These are phyloP conservation scores for Aurantiochytrium sp. DNA, from an alignment of 108 stramenopile genomes.

Conservation along the genomic window DNA sequence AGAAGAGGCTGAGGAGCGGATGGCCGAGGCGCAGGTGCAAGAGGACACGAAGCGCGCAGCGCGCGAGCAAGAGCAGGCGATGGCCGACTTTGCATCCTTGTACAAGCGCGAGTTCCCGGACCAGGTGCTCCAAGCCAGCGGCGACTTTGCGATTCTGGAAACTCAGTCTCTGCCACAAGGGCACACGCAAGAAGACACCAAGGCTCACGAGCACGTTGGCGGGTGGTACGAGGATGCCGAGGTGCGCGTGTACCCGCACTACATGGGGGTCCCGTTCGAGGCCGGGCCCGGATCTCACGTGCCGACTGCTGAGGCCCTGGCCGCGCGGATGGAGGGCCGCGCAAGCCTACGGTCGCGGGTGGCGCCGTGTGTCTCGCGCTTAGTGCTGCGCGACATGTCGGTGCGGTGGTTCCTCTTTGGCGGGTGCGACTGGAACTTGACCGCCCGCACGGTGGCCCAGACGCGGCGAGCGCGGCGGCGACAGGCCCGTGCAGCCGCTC, in stretches of 20 bases:
- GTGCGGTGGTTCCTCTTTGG: background rate
- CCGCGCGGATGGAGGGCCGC: background rate
- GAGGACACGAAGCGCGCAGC: background rate
- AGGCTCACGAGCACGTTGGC: too few species aligned
- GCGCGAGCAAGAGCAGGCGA: background rate
- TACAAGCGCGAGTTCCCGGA: background rate
- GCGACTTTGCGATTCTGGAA: background rate
- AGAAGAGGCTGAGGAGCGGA: background rate
- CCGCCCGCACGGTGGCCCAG: background rate
- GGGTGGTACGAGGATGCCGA: background rate
- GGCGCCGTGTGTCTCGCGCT: background rate
- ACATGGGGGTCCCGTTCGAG: background rate
- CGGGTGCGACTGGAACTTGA: conserved; percentile 24
- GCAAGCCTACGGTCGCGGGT: background rate
- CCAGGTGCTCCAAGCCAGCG: background rate
- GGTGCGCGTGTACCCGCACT: background rate
- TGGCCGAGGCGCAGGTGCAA: background rate
- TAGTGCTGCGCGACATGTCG: background rate
- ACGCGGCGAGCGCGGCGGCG: background rate
- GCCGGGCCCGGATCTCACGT: conserved; percentile 15
- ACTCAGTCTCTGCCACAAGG: background rate
- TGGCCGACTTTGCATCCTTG: background rate
- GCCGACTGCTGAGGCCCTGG: background rate
- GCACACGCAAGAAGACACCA: too few species aligned
- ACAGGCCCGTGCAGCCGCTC: background rate